Conservation (phyloP, 2,329 filamentous ascomycete species). For the Phyllosticta citriasiana region DNA sequence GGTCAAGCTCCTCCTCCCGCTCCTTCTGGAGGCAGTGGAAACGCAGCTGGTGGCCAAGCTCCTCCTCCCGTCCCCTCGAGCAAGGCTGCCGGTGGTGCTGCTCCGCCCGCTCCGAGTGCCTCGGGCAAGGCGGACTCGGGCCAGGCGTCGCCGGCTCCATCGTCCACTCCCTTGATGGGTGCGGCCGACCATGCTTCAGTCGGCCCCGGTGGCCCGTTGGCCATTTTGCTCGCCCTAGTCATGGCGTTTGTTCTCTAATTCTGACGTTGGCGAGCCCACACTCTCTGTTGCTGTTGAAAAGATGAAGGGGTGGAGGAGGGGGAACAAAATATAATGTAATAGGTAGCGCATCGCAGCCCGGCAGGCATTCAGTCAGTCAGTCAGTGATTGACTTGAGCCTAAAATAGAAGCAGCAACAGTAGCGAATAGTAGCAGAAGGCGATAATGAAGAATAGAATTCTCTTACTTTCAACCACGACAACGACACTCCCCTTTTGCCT, state of each 20-base stretch:
- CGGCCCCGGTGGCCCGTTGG: not conserved
- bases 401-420: too few species aligned
- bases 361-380: too few species aligned
- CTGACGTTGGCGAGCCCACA: not conserved
- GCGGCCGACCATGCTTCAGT: not conserved
- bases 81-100: not conserved
- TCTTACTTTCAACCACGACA: not conserved
- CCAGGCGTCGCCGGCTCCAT: not conserved
- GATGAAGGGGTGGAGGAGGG: not conserved
- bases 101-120: not conserved
- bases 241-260: not conserved
- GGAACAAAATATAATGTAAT: not conserved
- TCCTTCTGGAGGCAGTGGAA: too few species aligned
- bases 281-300: not conserved
- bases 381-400: too few species aligned
- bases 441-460: too few species aligned
- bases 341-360: not conserved
- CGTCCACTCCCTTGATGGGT: not conserved
- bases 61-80: not conserved
- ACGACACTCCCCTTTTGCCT: not conserved
- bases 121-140: not conserved
- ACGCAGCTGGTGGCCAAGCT: not conserved
- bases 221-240: not conserved
- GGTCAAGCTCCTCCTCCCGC: not conserved
- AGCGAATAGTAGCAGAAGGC: too few species aligned